Evolutionary conservation across 2,329 filamentous ascomycete species (phyloP).

Genomic region (Penicillium sclerotigenum): DNA sequence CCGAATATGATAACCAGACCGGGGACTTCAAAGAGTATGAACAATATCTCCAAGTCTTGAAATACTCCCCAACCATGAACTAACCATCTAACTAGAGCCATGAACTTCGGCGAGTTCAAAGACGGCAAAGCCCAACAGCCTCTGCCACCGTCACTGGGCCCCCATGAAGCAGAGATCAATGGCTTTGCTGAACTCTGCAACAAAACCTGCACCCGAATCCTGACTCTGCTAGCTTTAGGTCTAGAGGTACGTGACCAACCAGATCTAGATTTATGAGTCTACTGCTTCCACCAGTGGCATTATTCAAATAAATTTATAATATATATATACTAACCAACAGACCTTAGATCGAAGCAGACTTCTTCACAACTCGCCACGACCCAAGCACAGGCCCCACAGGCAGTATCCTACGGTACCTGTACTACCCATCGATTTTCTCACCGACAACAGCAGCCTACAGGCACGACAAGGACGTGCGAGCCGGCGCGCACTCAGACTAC

Average conservation of each 20-base stretch:
- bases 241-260: constrained; percentile 54
- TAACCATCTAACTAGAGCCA: constrained; percentile 57
- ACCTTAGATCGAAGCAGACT: constrained; percentile 47
- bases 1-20: constrained; percentile 47
- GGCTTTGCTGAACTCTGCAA: constrained; percentile 70
- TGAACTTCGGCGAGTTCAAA: constrained; percentile 83
- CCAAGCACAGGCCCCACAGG: constrained; percentile 49
- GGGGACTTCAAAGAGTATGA: constrained; percentile 85
- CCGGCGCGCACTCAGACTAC: constrained; percentile 91
- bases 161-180: constrained; percentile 60
- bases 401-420: constrained; percentile 66
- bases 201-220: constrained; percentile 66
- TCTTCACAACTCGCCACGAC: constrained; percentile 63
- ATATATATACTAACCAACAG: neutral
- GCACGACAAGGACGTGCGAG: constrained; percentile 66
- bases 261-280: neutral
- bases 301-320: neutral
- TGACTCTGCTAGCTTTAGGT: constrained; percentile 74
- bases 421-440: constrained; percentile 61
- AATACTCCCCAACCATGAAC: neutral
- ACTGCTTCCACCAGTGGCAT: neutral
- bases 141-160: constrained; percentile 62
- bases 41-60: neutral
- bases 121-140: constrained; percentile 70
- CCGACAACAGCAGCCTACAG: constrained; percentile 43